A percentile compares a stretch with the other conserved stretches of the same genome.
These are phyloP conservation scores for Yamadazyma epiphylla DNA, from an alignment of 1,139 yeast genomes.

Conservation along the genomic window DNA sequence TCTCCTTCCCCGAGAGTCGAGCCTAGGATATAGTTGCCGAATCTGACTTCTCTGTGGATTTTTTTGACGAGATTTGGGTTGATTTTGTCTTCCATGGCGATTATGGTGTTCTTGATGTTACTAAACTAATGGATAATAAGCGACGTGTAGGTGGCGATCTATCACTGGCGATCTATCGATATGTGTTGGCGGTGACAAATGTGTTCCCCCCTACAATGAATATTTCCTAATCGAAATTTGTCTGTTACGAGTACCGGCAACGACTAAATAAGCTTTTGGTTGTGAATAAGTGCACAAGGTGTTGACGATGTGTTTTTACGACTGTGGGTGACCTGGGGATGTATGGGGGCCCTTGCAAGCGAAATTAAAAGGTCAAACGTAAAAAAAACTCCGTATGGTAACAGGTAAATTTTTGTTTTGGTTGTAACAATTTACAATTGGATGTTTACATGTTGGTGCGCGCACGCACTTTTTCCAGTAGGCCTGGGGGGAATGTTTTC, in stretches of 20 bases:
- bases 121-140: too few species aligned
- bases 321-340: background rate
- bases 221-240: background rate
- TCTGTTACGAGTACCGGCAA: background rate
- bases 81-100: constrained; percentile 3
- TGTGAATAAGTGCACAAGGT: too few species aligned
- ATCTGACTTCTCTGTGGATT: constrained; percentile 56
- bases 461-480: constrained; percentile 4
- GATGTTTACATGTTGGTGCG: constrained; percentile 4
- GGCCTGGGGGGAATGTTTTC: too few species aligned
- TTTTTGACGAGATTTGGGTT: constrained; percentile 8
- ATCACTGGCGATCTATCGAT: background rate
- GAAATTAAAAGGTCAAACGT: background rate
- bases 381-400: background rate
- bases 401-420: constrained; percentile 3
- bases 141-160: background rate
- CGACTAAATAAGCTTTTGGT: too few species aligned
- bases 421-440: constrained; percentile 4
- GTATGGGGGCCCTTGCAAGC: background rate
- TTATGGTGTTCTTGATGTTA: too few species aligned
- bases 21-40: constrained; percentile 86
- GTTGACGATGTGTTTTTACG: background rate
- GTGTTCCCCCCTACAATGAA: background rate
- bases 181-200: background rate
- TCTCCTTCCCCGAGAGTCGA: constrained; percentile 98